phyloP scores from a whole-genome alignment of 345 rosid species.

The Salix udensis region DNA sequence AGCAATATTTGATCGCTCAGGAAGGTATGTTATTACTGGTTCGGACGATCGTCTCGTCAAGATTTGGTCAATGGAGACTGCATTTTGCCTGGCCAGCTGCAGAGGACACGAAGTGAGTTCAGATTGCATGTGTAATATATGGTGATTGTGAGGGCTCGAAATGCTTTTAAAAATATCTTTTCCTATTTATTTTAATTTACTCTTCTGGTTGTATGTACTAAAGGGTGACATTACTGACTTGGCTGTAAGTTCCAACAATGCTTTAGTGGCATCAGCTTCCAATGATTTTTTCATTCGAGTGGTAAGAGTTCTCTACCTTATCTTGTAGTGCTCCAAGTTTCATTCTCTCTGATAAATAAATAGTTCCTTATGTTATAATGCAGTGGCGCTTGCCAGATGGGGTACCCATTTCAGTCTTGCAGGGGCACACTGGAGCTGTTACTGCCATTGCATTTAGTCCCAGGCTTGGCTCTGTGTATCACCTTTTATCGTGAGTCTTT shows the following conservation, averaged over 20 bases:
- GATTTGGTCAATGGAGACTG: conserved; percentile 99
- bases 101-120: conserved; percentile 96
- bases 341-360: conserved; percentile 6
- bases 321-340: conserved; percentile 15
- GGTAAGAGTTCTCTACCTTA: conserved; percentile 46
- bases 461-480: conserved; percentile 77
- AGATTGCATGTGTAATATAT: conserved; percentile 4
- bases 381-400: conserved; percentile 99
- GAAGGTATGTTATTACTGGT: conserved; percentile 95
- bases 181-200: conserved; percentile 12
- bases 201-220: conserved; percentile 24
- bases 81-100: conserved; percentile 96
- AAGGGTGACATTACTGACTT: conserved; percentile 99
- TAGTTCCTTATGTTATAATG: conserved; percentile 11
- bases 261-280: conserved; percentile 88
- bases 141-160: background rate
- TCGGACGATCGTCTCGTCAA: conserved; percentile 99
- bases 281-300: conserved; percentile 90
- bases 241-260: conserved; percentile 95
- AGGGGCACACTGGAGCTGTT: conserved; percentile 92
- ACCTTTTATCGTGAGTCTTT: conserved; percentile 88
- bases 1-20: conserved; percentile 93
- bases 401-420: conserved; percentile 83
- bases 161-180: background rate
- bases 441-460: conserved; percentile 99